These are phyloP conservation scores for Exophiala xenobiotica DNA, from an alignment of 2,329 filamentous ascomycete species.

Conservation along the genomic window DNA sequence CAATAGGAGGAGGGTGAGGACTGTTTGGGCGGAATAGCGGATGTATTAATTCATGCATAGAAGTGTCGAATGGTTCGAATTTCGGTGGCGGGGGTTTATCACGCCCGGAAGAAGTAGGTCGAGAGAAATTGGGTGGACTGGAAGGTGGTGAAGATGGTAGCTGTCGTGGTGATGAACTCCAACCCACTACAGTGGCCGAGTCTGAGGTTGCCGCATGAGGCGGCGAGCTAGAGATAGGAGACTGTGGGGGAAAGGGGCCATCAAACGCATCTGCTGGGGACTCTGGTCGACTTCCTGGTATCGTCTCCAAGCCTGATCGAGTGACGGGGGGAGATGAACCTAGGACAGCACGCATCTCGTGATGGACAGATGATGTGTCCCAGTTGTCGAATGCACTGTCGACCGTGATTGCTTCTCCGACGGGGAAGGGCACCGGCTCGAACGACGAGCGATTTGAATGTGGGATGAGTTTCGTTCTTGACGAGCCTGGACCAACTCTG, in stretches of 20 bases:
- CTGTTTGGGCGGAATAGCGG: constrained; percentile 58
- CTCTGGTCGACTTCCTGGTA: constrained; percentile 31
- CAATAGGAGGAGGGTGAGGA: constrained; percentile 52
- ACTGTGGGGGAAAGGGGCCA: constrained; percentile 28
- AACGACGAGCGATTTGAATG: constrained; percentile 28
- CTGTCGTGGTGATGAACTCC: constrained; percentile 25
- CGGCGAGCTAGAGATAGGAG: constrained; percentile 20
- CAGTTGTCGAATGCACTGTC: constrained; percentile 29
- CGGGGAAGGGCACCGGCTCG: constrained; percentile 24
- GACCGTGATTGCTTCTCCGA: constrained; percentile 24
- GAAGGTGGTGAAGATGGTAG: constrained; percentile 29
- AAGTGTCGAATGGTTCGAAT: constrained; percentile 11
- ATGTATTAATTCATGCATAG: constrained; percentile 55
- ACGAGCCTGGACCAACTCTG: constrained; percentile 18
- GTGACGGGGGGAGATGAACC: constrained; percentile 27
- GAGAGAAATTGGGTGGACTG: constrained; percentile 32
- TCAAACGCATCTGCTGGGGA: constrained; percentile 30
- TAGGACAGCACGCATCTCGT: constrained; percentile 29
- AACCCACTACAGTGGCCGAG: constrained; percentile 14
- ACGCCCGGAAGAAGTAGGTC: constrained; percentile 27
- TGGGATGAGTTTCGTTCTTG: constrained; percentile 22
- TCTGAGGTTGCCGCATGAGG: constrained; percentile 25
- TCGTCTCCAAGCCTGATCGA: constrained; percentile 28
- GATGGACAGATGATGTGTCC: constrained; percentile 30
- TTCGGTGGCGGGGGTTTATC: constrained; percentile 17